phyloP scores from a whole-genome alignment of 2,329 filamentous ascomycete species.

The Coleophoma cylindrospora region DNA sequence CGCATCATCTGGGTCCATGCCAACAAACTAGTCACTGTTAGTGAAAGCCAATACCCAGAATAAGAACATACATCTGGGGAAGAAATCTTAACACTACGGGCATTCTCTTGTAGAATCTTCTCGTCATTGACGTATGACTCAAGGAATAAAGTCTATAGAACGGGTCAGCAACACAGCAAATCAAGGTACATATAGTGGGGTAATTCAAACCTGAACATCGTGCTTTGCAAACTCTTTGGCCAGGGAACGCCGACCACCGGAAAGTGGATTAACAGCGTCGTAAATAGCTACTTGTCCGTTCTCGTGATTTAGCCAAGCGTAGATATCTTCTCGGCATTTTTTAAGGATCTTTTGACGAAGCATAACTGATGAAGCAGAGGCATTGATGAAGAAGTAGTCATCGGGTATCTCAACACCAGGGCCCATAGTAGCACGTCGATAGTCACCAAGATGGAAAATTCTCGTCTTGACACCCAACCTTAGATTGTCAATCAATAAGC shows the following conservation, averaged over 20 bases:
- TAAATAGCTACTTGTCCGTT: conserved; percentile 98
- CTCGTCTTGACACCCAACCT: conserved; percentile 96
- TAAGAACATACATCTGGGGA: conserved; percentile 72
- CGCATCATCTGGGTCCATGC: conserved; percentile 88
- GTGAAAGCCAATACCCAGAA: not conserved
- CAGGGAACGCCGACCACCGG: conserved; percentile 73
- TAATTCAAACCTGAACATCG: conserved; percentile 68
- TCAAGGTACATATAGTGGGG: conserved; percentile 1
- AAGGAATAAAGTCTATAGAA: conserved; percentile 81
- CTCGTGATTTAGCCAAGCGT: conserved; percentile 91
- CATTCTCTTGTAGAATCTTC: conserved; percentile 91
- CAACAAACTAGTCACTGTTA: conserved; percentile 61
- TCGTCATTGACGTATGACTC: conserved; percentile 95
- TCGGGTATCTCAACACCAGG: conserved; percentile 81
- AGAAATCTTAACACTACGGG: conserved; percentile 94
- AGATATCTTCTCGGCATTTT: conserved; percentile 95
- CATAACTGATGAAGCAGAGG: conserved; percentile 86
- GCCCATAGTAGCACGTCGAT: conserved; percentile 85
- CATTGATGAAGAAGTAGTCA: conserved; percentile 97
- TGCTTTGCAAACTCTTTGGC: conserved; percentile 98
- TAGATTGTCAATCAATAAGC: conserved; percentile 4
- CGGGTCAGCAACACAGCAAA: conserved; percentile 6
- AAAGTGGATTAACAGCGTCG: conserved; percentile 92
- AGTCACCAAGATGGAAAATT: conserved; percentile 96
- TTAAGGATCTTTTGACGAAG: conserved; percentile 95